Conservation (phyloP, 129 eudicot species). For the Apium graveolens region DNA sequence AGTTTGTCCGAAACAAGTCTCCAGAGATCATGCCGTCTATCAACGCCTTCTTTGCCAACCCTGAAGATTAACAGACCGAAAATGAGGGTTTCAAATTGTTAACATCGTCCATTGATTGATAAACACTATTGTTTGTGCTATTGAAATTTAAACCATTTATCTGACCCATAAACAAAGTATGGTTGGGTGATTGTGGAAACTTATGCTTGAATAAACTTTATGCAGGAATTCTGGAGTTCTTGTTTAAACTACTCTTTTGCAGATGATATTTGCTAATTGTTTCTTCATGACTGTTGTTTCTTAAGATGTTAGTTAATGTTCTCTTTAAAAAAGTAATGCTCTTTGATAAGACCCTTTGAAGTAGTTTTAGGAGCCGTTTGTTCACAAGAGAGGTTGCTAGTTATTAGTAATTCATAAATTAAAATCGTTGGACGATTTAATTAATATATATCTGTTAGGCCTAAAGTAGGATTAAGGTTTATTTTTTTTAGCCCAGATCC, state of each 20-base stretch:
- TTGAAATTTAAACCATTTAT: background rate
- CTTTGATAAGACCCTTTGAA: too few species aligned
- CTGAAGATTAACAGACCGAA: slow-evolving; percentile 16
- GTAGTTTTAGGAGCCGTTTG: too few species aligned
- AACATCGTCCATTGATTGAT: slow-evolving; percentile 10
- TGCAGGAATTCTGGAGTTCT: background rate
- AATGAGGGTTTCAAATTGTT: slow-evolving; percentile 6
- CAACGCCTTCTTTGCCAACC: slow-evolving; percentile 73
- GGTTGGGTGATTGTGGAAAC: slow-evolving; percentile 6
- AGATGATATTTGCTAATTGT: too few species aligned
- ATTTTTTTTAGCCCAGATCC: too few species aligned
- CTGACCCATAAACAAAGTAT: slow-evolving; percentile 3
- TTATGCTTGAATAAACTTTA: slow-evolving; percentile 12
- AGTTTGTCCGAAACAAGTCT: slow-evolving; percentile 64
- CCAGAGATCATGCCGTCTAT: slow-evolving; percentile 81
- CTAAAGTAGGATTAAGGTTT: too few species aligned
- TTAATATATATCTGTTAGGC: too few species aligned
- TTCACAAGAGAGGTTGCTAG: too few species aligned
- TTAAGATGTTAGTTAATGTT: too few species aligned
- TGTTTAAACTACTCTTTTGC: background rate
- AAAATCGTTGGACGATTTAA: too few species aligned
- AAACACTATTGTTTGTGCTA: background rate
- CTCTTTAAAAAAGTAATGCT: too few species aligned
- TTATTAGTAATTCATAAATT: too few species aligned
- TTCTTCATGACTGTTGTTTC: too few species aligned